Base-by-base conservation (phyloP, 371 early-diverging fungal species). In the Actinomucor elegans region DNA sequence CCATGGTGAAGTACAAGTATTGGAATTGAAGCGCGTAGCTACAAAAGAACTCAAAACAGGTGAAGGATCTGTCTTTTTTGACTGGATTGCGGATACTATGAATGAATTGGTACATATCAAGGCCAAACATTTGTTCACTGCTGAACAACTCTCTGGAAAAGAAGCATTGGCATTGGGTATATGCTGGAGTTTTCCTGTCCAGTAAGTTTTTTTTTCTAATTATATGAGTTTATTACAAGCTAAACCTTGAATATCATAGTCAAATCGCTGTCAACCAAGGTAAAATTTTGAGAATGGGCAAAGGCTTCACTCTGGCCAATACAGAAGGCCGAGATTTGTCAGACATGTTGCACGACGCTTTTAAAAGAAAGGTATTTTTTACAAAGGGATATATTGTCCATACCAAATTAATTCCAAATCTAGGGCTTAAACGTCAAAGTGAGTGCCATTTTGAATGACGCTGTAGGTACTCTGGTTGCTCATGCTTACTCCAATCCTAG, bases 381-480 rank as follows among this genome's bases (percentile, higher is more conserved):
- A n/a, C n/a, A n/a, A n/a, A n/a, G n/a, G n/a, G n/a, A n/a, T n/a
- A n/a, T n/a, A n/a, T n/a, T n/a, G n/a, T n/a, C n/a, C n/a, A n/a
- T n/a, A n/a, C n/a, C n/a, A n/a, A n/a, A n/a, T n/a, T n/a, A n/a
- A n/a, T n/a, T n/a, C n/a, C n/a, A n/a, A n/a, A n/a, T n/a, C 18
- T 38, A 53, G 44, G 54, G 36, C 20, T 12, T 47, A 6, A 29
- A 47, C 42, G 41, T 55, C 11, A 48, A 23, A 15, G 23, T 42
- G 5, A 45, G 21, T 35, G 40, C 40, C 55, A 72, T 98, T 23
- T 87, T 98, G 48, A 98, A 98, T 74, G 98, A 98, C 70, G 94
- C 98, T 0, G 96, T 94, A 8, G 97, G 97, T 17, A 94, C 96
- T 8, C 71, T 96, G 43, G 78, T 95, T 56, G 87, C 94, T 20